Conservation (phyloP, 140 eudicot genomes). For the Erigeron philadelphicus region DNA sequence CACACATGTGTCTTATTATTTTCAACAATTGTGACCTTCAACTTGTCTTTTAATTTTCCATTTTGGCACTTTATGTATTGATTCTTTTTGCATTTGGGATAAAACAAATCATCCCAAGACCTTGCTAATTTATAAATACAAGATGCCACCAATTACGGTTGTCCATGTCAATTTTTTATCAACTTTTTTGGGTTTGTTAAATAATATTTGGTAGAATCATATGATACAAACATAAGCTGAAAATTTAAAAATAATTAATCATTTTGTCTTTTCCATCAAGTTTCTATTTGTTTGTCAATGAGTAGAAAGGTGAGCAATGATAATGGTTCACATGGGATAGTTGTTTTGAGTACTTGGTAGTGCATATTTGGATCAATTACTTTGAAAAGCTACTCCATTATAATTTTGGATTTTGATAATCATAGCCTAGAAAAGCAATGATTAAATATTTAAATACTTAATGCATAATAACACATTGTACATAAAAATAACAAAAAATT, state of each 20-base stretch:
- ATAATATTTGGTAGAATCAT: slow-evolving; percentile 1
- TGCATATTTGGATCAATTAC: slow-evolving; percentile 1
- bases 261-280: slow-evolving; percentile 8
- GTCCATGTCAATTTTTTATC: slow-evolving; percentile 16
- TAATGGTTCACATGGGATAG: slow-evolving; percentile 3
- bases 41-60: slow-evolving; percentile 10
- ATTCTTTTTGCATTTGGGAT: slow-evolving; percentile 24
- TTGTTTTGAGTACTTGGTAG: background rate
- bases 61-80: slow-evolving; percentile 25
- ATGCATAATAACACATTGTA: too few species aligned
- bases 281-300: slow-evolving; percentile 14
- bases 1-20: slow-evolving; percentile 13
- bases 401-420: background rate
- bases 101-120: background rate
- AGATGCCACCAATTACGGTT: slow-evolving; percentile 4
- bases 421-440: background rate
- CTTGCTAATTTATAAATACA: background rate
- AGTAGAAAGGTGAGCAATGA: background rate
- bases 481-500: too few species aligned
- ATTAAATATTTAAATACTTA: too few species aligned
- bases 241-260: background rate
- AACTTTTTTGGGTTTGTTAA: slow-evolving; percentile 14
- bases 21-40: slow-evolving; percentile 16
- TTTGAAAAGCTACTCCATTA: background rate
- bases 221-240: slow-evolving; percentile 19